Conservation (phyloP, 2,329 filamentous ascomycete genomes). For the Ophiocordyceps camponoti-saundersi region DNA sequence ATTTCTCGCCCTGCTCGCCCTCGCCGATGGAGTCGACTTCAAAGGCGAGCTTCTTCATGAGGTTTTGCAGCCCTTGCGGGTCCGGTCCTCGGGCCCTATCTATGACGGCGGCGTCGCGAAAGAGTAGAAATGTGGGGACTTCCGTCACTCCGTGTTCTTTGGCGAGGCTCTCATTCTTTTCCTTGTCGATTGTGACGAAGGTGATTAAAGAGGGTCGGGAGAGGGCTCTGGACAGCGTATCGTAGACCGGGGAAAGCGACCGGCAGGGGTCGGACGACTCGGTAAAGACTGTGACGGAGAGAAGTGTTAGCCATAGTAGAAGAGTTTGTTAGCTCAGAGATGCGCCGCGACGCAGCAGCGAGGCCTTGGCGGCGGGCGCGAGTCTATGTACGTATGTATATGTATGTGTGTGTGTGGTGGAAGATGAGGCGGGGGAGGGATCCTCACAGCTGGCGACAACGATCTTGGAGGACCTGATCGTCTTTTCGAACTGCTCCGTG, state of each 20-base stretch:
- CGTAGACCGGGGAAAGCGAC: conserved; percentile 67
- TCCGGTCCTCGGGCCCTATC: conserved; percentile 62
- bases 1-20: conserved; percentile 3
- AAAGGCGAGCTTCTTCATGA: conserved; percentile 52
- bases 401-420: too few relatives aligned
- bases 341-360: neutral
- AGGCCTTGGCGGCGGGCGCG: neutral
- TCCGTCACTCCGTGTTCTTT: conserved; percentile 55
- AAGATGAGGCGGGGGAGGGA: neutral
- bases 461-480: conserved; percentile 57
- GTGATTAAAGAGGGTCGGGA: conserved; percentile 57
- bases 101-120: conserved; percentile 51
- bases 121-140: conserved; percentile 86
- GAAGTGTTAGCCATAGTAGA: conserved; percentile 5
- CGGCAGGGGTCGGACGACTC: conserved; percentile 78
- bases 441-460: conserved; percentile 77
- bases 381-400: too few relatives aligned
- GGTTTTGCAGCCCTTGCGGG: conserved; percentile 48
- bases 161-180: conserved; percentile 58
- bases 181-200: conserved; percentile 78
- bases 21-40: conserved; percentile 44
- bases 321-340: neutral
- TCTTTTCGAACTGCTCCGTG: conserved; percentile 44
- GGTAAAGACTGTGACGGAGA: conserved; percentile 51
- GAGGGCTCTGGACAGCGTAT: conserved; percentile 54